Evolutionary conservation across 176 grass and related monocot genomes (phyloP).

Genomic region (Aegilops sharonensis): DNA sequence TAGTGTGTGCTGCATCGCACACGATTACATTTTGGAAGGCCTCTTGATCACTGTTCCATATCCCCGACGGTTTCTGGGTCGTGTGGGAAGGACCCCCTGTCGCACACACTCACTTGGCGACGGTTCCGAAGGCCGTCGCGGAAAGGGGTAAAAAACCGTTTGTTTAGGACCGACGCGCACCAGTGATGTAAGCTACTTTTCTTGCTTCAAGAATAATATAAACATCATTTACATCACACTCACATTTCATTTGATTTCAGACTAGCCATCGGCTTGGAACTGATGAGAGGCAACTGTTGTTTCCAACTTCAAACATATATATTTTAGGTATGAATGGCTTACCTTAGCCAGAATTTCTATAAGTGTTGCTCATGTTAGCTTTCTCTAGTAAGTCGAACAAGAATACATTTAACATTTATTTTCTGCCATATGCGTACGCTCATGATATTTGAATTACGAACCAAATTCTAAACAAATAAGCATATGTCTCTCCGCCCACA

Average conservation of each 20-base stretch:
- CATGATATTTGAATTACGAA: background rate
- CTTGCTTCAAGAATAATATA: slow-evolving; percentile 9
- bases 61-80: too few relatives aligned
- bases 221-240: background rate
- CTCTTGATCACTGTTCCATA: too few relatives aligned
- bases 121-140: too few relatives aligned
- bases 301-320: slow-evolving; percentile 62
- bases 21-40: too few relatives aligned
- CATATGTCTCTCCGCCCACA: background rate
- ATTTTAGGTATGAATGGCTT: slow-evolving; percentile 42
- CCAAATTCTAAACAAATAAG: background rate
- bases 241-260: slow-evolving; percentile 36
- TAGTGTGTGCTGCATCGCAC: too few relatives aligned
- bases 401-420: background rate
- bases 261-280: slow-evolving; percentile 58
- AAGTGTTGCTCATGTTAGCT: background rate
- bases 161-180: too few relatives aligned
- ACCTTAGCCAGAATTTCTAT: background rate
- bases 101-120: too few relatives aligned
- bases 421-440: background rate
- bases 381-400: slow-evolving; percentile 8
- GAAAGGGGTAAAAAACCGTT: too few relatives aligned
- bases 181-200: slow-evolving; percentile 49
- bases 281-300: slow-evolving; percentile 79
- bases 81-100: too few relatives aligned